Evolutionary conservation across 2,329 filamentous ascomycete genomes (phyloP).

Genomic region (Rhinocladiella similis): DNA sequence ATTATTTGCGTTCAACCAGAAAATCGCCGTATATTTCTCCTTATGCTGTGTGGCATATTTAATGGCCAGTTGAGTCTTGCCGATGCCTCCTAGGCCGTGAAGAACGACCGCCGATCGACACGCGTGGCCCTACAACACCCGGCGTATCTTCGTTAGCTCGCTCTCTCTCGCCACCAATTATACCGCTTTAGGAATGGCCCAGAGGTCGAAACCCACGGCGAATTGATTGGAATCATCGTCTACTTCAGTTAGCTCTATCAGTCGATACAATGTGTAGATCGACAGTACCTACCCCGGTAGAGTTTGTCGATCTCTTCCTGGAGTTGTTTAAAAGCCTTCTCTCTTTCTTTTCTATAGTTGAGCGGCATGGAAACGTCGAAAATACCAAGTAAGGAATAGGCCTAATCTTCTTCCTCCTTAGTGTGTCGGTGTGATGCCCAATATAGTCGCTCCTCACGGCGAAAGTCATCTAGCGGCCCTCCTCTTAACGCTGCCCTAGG

Average conservation of each 20-base stretch:
- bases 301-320: conserved; percentile 19
- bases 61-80: conserved; percentile 46
- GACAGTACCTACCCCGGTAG: conserved; percentile 6
- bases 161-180: conserved; percentile 27
- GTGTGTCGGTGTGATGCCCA: conserved; percentile 27
- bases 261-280: background rate
- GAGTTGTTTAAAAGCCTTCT: conserved; percentile 14
- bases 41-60: conserved; percentile 38
- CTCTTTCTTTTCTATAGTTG: conserved; percentile 34
- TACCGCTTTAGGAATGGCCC: conserved; percentile 20
- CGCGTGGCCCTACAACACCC: conserved; percentile 14
- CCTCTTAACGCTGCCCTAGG: background rate
- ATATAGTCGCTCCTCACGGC: conserved; percentile 26
- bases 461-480: background rate
- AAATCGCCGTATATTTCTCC: conserved; percentile 39
- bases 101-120: background rate
- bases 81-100: conserved; percentile 37
- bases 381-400: conserved; percentile 33
- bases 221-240: conserved; percentile 17
- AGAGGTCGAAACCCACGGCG: conserved; percentile 16
- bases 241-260: conserved; percentile 8
- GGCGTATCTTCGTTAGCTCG: conserved; percentile 27
- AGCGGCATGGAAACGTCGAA: conserved; percentile 34
- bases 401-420: conserved; percentile 31
- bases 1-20: conserved; percentile 47